A percentile compares a stretch with the other conserved stretches of the same genome.
Conservation (phyloP, 2,329 filamentous ascomycete genomes). For the Endothia cerciana region DNA sequence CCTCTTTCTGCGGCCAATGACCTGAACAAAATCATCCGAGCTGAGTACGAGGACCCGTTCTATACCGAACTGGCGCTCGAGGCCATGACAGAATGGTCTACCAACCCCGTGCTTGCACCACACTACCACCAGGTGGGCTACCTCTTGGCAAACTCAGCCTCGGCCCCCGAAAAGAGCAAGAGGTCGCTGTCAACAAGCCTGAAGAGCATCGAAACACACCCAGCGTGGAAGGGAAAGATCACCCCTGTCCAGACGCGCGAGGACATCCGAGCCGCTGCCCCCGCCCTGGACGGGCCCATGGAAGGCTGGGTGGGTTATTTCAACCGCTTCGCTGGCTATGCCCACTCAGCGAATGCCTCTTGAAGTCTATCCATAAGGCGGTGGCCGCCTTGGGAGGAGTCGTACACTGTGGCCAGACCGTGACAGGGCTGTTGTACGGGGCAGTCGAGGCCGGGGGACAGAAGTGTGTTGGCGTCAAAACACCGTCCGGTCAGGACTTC, state of each 20-base stretch:
- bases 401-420: slow-evolving; percentile 46
- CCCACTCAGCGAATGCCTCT: slow-evolving; percentile 57
- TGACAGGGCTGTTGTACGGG: slow-evolving; percentile 46
- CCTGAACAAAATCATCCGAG: slow-evolving; percentile 64
- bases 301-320: slow-evolving; percentile 62
- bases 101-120: slow-evolving; percentile 54
- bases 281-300: slow-evolving; percentile 54
- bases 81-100: slow-evolving; percentile 57
- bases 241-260: slow-evolving; percentile 40
- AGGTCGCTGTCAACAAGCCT: slow-evolving; percentile 49
- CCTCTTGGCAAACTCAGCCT: slow-evolving; percentile 53
- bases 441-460: slow-evolving; percentile 27
- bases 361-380: slow-evolving; percentile 50
- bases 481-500: slow-evolving; percentile 34
- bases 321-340: slow-evolving; percentile 61
- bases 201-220: slow-evolving; percentile 44
- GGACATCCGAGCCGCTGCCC: slow-evolving; percentile 48
- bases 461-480: slow-evolving; percentile 35
- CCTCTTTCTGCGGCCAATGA: slow-evolving; percentile 60
- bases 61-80: slow-evolving; percentile 55
- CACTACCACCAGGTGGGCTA: slow-evolving; percentile 53
- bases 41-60: slow-evolving; percentile 61
- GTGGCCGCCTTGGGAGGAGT: slow-evolving; percentile 39
- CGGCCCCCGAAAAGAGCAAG: slow-evolving; percentile 51
- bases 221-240: slow-evolving; percentile 46